Conservation (phyloP, 176 grass and related monocot species). For the Ensete ventricosum region DNA sequence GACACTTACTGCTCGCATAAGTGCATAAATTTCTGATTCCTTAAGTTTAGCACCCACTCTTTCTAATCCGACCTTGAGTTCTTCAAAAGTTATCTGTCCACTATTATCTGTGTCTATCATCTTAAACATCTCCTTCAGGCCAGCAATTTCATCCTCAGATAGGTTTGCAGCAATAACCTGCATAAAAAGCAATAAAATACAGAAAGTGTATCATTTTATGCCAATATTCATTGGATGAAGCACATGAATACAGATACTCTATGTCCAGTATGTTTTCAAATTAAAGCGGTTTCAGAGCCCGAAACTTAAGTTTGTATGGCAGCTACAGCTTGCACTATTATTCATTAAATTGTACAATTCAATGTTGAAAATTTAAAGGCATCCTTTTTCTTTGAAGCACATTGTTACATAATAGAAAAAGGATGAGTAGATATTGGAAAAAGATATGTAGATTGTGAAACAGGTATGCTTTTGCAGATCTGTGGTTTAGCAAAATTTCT, state of each 20-base stretch:
- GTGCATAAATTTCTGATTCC: constrained; percentile 63
- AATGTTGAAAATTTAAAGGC: not conserved
- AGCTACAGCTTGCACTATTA: not conserved
- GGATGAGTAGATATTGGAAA: not conserved
- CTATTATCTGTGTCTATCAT: constrained; percentile 71
- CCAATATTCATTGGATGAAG: not conserved
- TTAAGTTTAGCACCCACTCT: constrained; percentile 62
- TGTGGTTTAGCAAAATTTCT: not conserved
- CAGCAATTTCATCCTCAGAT: constrained; percentile 76
- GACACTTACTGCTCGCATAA: constrained; percentile 66
- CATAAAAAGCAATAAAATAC: constrained; percentile 7
- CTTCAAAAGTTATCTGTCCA: constrained; percentile 62
- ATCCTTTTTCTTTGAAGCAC: not conserved
- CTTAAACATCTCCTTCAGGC: constrained; percentile 78
- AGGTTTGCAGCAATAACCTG: constrained; percentile 73
- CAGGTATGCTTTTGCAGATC: not conserved
- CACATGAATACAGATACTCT: not conserved
- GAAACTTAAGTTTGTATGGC: no score
- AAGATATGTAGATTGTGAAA: not conserved
- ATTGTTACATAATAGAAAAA: not conserved
- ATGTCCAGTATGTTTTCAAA: not conserved
- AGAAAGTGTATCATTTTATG: not conserved
- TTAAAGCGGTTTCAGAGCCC: not conserved
- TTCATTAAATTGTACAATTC: not conserved
- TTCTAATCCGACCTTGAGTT: constrained; percentile 52